Evolutionary conservation across 768 basidiomycete species (phyloP).

Genomic region (Wakefieldia striispora): DNA sequence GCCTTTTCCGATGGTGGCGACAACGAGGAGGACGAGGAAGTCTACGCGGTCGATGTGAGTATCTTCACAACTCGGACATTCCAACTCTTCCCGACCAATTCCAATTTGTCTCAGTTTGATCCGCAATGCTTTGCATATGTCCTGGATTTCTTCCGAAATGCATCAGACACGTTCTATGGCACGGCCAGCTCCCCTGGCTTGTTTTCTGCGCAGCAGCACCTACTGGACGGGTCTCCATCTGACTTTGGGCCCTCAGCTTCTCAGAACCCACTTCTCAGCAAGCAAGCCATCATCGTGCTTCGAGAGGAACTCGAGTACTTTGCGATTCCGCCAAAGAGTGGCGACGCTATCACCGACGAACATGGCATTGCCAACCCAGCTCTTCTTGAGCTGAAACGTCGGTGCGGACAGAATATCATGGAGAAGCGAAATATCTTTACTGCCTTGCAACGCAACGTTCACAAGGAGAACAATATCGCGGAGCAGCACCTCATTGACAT

Average conservation of each 20-base stretch:
- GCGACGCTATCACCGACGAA: conserved; percentile 63
- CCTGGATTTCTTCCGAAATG: conserved; percentile 84
- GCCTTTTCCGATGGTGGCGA: conserved; percentile 73
- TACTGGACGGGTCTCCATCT: conserved; percentile 61
- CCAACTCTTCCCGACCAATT: not conserved
- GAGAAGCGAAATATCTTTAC: conserved; percentile 94
- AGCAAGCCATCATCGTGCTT: conserved; percentile 98
- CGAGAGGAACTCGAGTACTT: conserved; percentile 99
- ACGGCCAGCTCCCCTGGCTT: conserved; percentile 69
- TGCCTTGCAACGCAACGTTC: conserved; percentile 96
- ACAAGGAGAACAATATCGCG: conserved; percentile 98
- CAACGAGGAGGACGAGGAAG: conserved; percentile 80
- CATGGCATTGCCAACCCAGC: conserved; percentile 77
- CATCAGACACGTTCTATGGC: conserved; percentile 92
- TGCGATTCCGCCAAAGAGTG: conserved; percentile 80
- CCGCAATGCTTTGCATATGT: conserved; percentile 95
- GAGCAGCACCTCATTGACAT: conserved; percentile 99
- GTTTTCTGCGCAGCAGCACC: conserved; percentile 74
- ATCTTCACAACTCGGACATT: conserved; percentile 8
- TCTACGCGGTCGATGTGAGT: conserved; percentile 95
- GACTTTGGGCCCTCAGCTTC: conserved; percentile 61
- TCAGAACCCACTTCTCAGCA: conserved; percentile 89
- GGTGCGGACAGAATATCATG: conserved; percentile 85
- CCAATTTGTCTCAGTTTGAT: conserved; percentile 68
- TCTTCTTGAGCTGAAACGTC: conserved; percentile 77